phyloP scores from a whole-genome alignment of 306 rosid genomes.

The Cucumis hystrix region DNA sequence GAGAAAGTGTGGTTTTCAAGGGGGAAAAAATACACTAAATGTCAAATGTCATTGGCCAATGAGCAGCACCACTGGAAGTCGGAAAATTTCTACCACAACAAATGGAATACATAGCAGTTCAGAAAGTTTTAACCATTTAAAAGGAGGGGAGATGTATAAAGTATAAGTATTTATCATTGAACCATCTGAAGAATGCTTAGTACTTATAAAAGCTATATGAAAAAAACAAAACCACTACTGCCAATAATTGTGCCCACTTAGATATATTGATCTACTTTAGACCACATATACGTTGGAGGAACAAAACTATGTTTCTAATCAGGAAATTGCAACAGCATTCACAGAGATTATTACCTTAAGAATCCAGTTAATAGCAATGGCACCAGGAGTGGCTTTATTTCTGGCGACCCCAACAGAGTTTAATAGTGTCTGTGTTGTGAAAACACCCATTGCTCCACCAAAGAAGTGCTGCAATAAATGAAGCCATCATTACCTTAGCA shows the following conservation, averaged over 20 bases:
- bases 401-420: conserved; percentile 78
- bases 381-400: conserved; percentile 59
- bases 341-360: conserved; percentile 45
- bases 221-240: background rate
- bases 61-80: background rate
- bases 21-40: background rate
- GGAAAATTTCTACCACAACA: background rate
- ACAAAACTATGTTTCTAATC: background rate
- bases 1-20: background rate
- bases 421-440: conserved; percentile 87
- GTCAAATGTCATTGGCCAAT: background rate
- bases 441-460: conserved; percentile 99
- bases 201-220: background rate
- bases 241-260: background rate
- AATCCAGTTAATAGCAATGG: conserved; percentile 96
- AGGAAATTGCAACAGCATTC: background rate
- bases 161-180: background rate
- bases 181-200: background rate
- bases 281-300: background rate
- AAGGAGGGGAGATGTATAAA: background rate
- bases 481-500: background rate
- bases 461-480: conserved; percentile 56
- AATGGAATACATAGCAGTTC: background rate
- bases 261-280: background rate
- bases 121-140: background rate